Conservation (phyloP, 1,139 yeast species). For the Kodamaea sp. region DNA sequence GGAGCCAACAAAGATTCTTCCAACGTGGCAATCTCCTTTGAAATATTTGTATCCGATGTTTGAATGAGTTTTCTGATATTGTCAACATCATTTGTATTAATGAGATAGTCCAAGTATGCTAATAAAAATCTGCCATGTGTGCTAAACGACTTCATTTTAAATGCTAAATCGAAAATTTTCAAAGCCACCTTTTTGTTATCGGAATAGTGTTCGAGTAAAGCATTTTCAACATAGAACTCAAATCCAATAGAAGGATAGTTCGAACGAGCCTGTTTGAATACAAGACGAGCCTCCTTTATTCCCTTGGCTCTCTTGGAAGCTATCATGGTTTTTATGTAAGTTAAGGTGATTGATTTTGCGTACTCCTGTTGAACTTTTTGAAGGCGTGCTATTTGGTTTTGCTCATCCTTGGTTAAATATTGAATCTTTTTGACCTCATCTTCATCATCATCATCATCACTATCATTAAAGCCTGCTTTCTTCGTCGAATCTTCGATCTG, state of each 20-base stretch:
- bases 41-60: conserved; percentile 40
- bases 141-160: conserved; percentile 53
- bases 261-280: conserved; percentile 61
- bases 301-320: conserved; percentile 63
- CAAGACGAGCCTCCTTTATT: conserved; percentile 69
- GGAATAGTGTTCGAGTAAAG: conserved; percentile 76
- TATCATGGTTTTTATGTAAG: conserved; percentile 60
- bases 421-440: conserved; percentile 12
- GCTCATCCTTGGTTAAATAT: conserved; percentile 29
- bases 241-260: conserved; percentile 57
- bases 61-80: conserved; percentile 85
- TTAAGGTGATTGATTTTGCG: conserved; percentile 45
- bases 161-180: conserved; percentile 77
- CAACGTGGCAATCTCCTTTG: conserved; percentile 35
- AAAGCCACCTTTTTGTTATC: conserved; percentile 67
- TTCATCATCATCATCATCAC: conserved; percentile 17
- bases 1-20: conserved; percentile 19
- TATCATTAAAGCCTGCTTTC: conserved; percentile 5
- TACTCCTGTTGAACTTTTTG: conserved; percentile 22
- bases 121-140: conserved; percentile 63
- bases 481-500: conserved; percentile 6
- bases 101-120: conserved; percentile 72
- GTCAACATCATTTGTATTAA: conserved; percentile 72
- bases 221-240: conserved; percentile 80
- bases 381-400: conserved; percentile 24